These are phyloP conservation scores for Termitomyces sp. DNA, from an alignment of 768 basidiomycete species.

Conservation along the genomic window DNA sequence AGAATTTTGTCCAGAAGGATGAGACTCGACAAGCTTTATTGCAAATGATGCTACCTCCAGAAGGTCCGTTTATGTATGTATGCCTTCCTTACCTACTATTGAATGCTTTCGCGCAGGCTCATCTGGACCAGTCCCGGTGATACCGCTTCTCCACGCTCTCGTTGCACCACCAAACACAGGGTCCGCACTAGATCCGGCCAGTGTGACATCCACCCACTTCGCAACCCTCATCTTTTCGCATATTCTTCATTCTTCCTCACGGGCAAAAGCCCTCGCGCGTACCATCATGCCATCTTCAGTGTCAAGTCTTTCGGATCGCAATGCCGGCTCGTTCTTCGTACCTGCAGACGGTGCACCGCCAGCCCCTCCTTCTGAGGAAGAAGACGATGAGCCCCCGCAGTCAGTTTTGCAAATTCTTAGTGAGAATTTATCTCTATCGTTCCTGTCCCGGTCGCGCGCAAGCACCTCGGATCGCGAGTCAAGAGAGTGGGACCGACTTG, in stretches of 20 bases:
- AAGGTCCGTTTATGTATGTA: slow-evolving; percentile 22
- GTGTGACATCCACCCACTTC: slow-evolving; percentile 63
- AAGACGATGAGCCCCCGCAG: slow-evolving; percentile 62
- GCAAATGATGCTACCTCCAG: slow-evolving; percentile 63
- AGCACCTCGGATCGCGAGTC: slow-evolving; percentile 65
- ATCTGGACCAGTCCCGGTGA: slow-evolving; percentile 40
- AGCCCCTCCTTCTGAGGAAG: slow-evolving; percentile 26
- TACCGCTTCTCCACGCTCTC: slow-evolving; percentile 68
- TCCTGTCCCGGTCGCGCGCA: slow-evolving; percentile 68
- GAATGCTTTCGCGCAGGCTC: slow-evolving; percentile 15
- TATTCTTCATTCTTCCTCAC: slow-evolving; percentile 62
- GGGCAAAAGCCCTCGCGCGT: slow-evolving; percentile 59
- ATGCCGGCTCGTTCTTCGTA: slow-evolving; percentile 54
- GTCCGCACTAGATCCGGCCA: slow-evolving; percentile 41
- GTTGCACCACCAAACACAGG: slow-evolving; percentile 55
- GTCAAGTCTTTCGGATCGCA: slow-evolving; percentile 22
- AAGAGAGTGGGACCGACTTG: slow-evolving; percentile 86
- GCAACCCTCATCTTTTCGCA: slow-evolving; percentile 77
- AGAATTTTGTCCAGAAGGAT: slow-evolving; percentile 77
- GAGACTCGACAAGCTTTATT: slow-evolving; percentile 65
- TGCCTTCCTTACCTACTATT: not conserved
- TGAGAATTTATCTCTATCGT: slow-evolving; percentile 85
- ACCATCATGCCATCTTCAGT: slow-evolving; percentile 49
- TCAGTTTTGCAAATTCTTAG: slow-evolving; percentile 78
- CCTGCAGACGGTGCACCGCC: slow-evolving; percentile 60